Evolutionary conservation across 2,329 filamentous ascomycete species (phyloP).

Genomic region (Trichophyton mentagrophytes): DNA sequence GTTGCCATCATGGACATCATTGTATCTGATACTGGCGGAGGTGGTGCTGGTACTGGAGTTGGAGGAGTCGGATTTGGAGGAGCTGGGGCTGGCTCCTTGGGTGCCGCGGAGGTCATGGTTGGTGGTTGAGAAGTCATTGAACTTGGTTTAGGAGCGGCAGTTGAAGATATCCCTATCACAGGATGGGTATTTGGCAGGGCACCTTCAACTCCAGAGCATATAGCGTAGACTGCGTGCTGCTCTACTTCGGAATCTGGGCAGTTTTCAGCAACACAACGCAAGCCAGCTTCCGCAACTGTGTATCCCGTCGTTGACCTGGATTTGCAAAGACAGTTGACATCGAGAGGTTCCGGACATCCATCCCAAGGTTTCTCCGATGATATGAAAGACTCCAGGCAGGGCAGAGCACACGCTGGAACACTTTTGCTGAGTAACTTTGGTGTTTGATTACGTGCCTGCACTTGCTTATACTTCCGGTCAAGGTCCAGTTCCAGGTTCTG

Average conservation of each 20-base stretch:
- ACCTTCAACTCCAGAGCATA: slow-evolving; percentile 43
- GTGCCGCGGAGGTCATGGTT: neutral
- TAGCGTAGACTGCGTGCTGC: slow-evolving; percentile 37
- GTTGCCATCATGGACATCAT: neutral
- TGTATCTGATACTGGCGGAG: neutral
- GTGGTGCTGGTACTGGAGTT: neutral
- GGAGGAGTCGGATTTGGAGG: neutral
- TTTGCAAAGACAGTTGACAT: slow-evolving; percentile 53
- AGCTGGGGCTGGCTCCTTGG: neutral
- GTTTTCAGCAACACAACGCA: slow-evolving; percentile 51
- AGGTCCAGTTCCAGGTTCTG: neutral
- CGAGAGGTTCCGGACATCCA: slow-evolving; percentile 38
- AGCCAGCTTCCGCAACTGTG: slow-evolving; percentile 58
- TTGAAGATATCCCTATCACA: slow-evolving; percentile 9
- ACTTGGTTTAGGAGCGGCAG: slow-evolving; percentile 12
- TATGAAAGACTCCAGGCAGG: slow-evolving; percentile 53
- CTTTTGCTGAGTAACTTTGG: slow-evolving; percentile 1
- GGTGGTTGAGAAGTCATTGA: slow-evolving; percentile 6
- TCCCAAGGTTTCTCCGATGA: slow-evolving; percentile 43
- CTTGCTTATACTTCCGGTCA: neutral
- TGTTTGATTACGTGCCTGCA: neutral
- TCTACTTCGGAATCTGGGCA: slow-evolving; percentile 40
- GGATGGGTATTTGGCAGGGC: slow-evolving; percentile 49
- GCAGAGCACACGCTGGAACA: slow-evolving; percentile 47
- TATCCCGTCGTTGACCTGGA: slow-evolving; percentile 47